A percentile compares a stretch with the other conserved stretches of the same genome.
Evolutionary conservation across 768 basidiomycete genomes (phyloP).

Genomic region (Mrakia frigida): DNA sequence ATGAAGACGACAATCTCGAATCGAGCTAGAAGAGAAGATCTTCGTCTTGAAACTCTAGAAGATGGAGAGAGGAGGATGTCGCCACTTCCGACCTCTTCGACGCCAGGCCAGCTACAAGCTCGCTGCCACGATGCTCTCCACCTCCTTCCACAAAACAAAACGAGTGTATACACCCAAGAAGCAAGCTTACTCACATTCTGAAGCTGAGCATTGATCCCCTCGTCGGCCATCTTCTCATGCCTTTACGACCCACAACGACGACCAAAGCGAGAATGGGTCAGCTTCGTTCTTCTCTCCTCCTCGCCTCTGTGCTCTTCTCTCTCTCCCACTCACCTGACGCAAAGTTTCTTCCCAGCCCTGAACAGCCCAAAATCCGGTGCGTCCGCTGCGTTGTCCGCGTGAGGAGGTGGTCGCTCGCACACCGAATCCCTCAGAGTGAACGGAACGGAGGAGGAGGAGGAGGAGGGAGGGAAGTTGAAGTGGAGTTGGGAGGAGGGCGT

Average conservation of each 20-base stretch:
- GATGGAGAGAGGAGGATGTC: background rate
- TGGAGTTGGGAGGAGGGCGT: slow-evolving; percentile 7
- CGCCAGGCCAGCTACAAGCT: background rate
- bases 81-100: background rate
- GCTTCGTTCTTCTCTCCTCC: background rate
- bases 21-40: too few relatives aligned
- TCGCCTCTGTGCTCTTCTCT: background rate
- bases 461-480: slow-evolving; percentile 1
- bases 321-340: slow-evolving; percentile 26
- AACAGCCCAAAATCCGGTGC: slow-evolving; percentile 29
- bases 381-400: slow-evolving; percentile 22
- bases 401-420: slow-evolving; percentile 30
- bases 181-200: slow-evolving; percentile 63
- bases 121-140: background rate
- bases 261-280: background rate
- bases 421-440: slow-evolving; percentile 29
- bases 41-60: background rate
- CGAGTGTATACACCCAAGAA: background rate
- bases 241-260: too few relatives aligned
- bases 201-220: slow-evolving; percentile 83
- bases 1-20: too few relatives aligned
- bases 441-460: background rate
- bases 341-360: slow-evolving; percentile 28
- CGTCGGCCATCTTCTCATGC: slow-evolving; percentile 96
- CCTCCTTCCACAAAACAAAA: background rate